These are phyloP conservation scores for Epichloe amarillans DNA, from an alignment of 2,329 filamentous ascomycete genomes.

Conservation along the genomic window DNA sequence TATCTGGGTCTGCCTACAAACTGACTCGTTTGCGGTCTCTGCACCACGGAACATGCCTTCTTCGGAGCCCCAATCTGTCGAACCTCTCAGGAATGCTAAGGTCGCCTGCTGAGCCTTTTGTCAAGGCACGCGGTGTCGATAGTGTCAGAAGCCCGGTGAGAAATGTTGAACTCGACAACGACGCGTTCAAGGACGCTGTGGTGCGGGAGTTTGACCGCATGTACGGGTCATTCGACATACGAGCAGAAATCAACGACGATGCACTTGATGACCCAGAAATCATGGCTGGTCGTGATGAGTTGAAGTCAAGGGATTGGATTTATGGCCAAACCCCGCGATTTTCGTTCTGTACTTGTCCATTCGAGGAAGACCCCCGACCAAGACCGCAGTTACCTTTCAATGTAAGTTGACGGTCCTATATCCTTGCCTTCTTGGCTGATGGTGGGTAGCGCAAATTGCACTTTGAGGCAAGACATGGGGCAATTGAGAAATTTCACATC, in stretches of 20 bases:
- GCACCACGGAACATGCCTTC: slow-evolving; percentile 85
- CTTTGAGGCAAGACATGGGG: slow-evolving; percentile 25
- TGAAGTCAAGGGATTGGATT: slow-evolving; percentile 56
- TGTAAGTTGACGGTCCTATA: slow-evolving; percentile 19
- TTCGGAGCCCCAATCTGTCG: slow-evolving; percentile 61
- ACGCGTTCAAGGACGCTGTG: slow-evolving; percentile 40
- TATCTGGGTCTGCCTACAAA: slow-evolving; percentile 93
- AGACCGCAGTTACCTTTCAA: slow-evolving; percentile 35
- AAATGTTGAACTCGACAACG: slow-evolving; percentile 52
- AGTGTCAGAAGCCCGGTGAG: slow-evolving; percentile 76
- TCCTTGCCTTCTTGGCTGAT: not conserved
- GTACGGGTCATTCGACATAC: slow-evolving; percentile 38
- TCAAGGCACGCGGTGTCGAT: slow-evolving; percentile 75
- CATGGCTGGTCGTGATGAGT: slow-evolving; percentile 18
- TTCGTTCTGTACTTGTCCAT: slow-evolving; percentile 49
- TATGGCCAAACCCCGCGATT: slow-evolving; percentile 82
- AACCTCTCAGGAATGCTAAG: slow-evolving; percentile 57
- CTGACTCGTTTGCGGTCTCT: slow-evolving; percentile 67
- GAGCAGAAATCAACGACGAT: slow-evolving; percentile 33
- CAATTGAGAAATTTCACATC: slow-evolving; percentile 21
- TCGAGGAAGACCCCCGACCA: slow-evolving; percentile 42
- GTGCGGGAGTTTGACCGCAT: slow-evolving; percentile 51
- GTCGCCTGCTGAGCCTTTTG: slow-evolving; percentile 64
- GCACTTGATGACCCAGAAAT: slow-evolving; percentile 37
- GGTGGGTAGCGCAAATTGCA: slow-evolving; percentile 16